Evolutionary conservation across 257 asterid species (phyloP).

Genomic region (Primulina tabacum): DNA sequence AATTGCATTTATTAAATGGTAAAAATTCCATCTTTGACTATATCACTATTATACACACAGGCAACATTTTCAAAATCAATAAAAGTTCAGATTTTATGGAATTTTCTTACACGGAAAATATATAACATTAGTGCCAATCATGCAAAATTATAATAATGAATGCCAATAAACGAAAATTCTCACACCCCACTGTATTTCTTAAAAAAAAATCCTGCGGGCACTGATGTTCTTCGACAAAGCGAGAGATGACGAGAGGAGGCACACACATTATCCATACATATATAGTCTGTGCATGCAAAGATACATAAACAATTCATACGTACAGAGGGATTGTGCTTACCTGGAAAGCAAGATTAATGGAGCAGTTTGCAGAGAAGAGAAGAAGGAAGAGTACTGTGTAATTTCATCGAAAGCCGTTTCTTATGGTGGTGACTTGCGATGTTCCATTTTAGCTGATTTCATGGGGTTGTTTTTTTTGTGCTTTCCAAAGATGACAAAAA

Average conservation of each 20-base stretch:
- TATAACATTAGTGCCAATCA: background rate
- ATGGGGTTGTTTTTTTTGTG: slow-evolving; percentile 23
- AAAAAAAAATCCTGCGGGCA: no score
- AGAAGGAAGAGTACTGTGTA: background rate
- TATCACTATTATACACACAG: no score
- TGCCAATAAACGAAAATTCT: background rate
- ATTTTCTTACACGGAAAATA: no score
- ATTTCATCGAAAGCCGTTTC: background rate
- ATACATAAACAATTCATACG: background rate
- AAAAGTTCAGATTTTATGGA: background rate
- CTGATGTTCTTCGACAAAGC: no score
- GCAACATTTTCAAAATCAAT: no score
- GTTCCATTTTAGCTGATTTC: slow-evolving; percentile 29
- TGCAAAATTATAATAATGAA: background rate
- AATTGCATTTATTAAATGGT: no score
- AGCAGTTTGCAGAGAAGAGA: background rate
- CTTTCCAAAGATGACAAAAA: slow-evolving; percentile 24
- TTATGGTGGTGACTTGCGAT: slow-evolving; percentile 15
- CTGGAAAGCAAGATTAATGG: slow-evolving; percentile 18
- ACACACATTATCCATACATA: background rate
- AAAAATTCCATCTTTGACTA: no score
- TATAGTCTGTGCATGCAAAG: background rate
- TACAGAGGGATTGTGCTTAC: slow-evolving; percentile 12
- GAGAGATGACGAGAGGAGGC: no score
- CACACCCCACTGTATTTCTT: no score